Percentiles rank a stretch among this genome's conserved stretches.
Conservation (phyloP, 495 filamentous ascomycete genomes). For the Acidiella bohemica region DNA sequence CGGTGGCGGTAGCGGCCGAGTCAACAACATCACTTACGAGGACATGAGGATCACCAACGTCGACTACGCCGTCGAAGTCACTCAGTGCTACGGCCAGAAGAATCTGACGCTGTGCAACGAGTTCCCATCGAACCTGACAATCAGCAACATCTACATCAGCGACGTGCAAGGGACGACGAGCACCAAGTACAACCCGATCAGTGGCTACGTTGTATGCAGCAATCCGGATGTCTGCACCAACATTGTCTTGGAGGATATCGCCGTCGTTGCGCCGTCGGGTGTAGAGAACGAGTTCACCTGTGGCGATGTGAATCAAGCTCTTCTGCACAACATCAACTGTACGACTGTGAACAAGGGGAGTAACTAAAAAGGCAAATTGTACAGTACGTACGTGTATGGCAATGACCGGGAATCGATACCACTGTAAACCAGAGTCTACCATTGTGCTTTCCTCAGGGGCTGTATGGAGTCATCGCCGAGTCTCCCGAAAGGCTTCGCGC, state of each 20-base stretch:
- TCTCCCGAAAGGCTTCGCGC: too few species aligned
- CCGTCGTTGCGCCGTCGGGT: constrained; percentile 39
- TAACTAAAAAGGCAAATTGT: constrained; percentile 4
- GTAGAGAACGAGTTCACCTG: constrained; percentile 37
- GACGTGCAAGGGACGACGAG: constrained; percentile 38
- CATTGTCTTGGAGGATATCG: constrained; percentile 39
- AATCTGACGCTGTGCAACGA: constrained; percentile 49
- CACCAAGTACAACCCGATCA: constrained; percentile 35
- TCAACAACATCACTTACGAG: constrained; percentile 44
- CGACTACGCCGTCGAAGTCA: constrained; percentile 52
- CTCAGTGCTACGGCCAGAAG: constrained; percentile 52
- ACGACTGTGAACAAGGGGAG: constrained; percentile 16
- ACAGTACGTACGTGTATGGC: too few species aligned
- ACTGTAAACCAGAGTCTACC: too few species aligned
- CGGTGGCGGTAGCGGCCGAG: constrained; percentile 43
- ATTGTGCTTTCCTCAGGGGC: too few species aligned
- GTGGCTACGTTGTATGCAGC: constrained; percentile 45
- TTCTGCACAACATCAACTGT: constrained; percentile 17
- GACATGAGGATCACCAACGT: constrained; percentile 43
- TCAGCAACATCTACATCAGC: constrained; percentile 25
- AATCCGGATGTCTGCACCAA: constrained; percentile 40
- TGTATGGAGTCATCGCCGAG: too few species aligned
- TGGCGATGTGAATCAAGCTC: constrained; percentile 33
- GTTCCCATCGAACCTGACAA: constrained; percentile 45
- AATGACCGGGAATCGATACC: too few species aligned